Evolutionary conservation across 441 rosid genomes (phyloP).

Genomic region (Flueggea neowawraea): DNA sequence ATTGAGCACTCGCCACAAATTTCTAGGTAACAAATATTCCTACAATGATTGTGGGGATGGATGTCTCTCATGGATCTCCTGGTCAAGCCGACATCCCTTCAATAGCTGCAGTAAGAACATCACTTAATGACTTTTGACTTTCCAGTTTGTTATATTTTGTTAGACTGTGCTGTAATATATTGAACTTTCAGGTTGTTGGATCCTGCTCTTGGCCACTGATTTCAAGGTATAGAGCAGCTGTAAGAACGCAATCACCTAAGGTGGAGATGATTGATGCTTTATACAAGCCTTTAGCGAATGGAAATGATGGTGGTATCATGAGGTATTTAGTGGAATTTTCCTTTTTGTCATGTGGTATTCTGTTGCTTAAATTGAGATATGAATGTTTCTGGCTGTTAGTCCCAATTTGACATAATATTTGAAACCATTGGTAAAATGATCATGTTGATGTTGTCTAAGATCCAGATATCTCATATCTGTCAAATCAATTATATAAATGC

Average conservation of each 20-base stretch:
- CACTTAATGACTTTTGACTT: background rate
- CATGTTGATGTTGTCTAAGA: too few relatives aligned
- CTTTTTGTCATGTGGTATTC: background rate
- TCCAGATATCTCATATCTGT: too few relatives aligned
- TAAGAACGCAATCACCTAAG: slow-evolving; percentile 82
- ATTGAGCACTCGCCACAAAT: slow-evolving; percentile 47
- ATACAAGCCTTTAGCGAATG: slow-evolving; percentile 59
- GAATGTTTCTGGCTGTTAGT: slow-evolving; percentile 1
- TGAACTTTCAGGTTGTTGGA: slow-evolving; percentile 78
- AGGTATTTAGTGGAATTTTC: slow-evolving; percentile 39
- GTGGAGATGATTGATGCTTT: slow-evolving; percentile 88
- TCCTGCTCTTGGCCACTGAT: slow-evolving; percentile 81
- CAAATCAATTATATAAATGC: too few relatives aligned
- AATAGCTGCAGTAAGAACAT: slow-evolving; percentile 68
- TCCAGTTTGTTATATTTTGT: background rate
- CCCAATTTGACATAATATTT: background rate
- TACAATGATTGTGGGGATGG: slow-evolving; percentile 96
- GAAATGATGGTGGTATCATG: slow-evolving; percentile 76
- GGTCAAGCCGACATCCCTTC: slow-evolving; percentile 80
- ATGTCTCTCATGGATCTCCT: slow-evolving; percentile 95
- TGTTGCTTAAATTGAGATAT: background rate
- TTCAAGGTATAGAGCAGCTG: slow-evolving; percentile 94
- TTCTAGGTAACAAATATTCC: slow-evolving; percentile 64
- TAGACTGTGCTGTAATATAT: background rate
- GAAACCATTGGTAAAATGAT: too few relatives aligned